Conservation (phyloP, 495 filamentous ascomycete species). For the Ramalina intermedia region DNA sequence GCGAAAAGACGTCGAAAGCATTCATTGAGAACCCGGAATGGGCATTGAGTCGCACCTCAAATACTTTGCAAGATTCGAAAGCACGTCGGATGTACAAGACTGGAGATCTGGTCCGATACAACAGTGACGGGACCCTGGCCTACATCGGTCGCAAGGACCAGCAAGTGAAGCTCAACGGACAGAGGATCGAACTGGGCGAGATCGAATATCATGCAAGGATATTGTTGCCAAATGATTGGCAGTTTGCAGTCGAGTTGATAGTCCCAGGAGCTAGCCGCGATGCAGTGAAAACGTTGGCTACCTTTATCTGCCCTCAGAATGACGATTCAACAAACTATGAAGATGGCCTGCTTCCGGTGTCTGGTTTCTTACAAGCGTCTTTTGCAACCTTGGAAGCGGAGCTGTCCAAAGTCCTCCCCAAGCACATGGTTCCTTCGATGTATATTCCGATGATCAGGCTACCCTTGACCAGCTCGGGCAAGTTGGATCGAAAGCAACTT, state of each 20-base stretch:
- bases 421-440: slow-evolving; percentile 47
- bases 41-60: not conserved
- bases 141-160: slow-evolving; percentile 47
- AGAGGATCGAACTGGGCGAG: slow-evolving; percentile 51
- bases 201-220: slow-evolving; percentile 40
- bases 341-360: slow-evolving; percentile 23
- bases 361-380: slow-evolving; percentile 17
- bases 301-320: slow-evolving; percentile 21
- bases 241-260: slow-evolving; percentile 31
- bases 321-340: slow-evolving; percentile 14
- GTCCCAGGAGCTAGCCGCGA: slow-evolving; percentile 19
- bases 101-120: slow-evolving; percentile 36
- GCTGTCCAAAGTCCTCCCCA: slow-evolving; percentile 25
- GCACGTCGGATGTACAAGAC: slow-evolving; percentile 20
- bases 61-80: not conserved
- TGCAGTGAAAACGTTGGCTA: slow-evolving; percentile 26
- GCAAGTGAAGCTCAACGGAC: slow-evolving; percentile 52
- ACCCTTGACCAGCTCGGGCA: slow-evolving; percentile 41
- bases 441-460: slow-evolving; percentile 44
- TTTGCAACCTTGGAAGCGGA: slow-evolving; percentile 24
- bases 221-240: slow-evolving; percentile 21
- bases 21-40: slow-evolving; percentile 19
- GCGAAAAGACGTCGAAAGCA: slow-evolving; percentile 20
- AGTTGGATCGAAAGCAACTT: slow-evolving; percentile 48
- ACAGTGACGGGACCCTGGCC: slow-evolving; percentile 33